Base-by-base conservation (phyloP, 805 yeast genomes). In the Ascoidea rubescens region DNA sequence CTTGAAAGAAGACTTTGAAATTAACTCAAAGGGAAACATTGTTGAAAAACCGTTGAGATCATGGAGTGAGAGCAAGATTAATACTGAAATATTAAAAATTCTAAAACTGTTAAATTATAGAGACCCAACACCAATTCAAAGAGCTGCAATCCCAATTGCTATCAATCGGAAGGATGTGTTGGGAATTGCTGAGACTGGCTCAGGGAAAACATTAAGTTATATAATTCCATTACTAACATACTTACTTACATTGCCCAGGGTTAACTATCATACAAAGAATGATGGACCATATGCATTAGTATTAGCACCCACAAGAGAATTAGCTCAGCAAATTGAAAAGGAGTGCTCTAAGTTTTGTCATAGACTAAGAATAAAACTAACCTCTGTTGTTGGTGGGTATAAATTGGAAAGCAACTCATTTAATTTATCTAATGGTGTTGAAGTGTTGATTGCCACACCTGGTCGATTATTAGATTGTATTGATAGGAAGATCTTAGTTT, bases 171-270 rank as follows among this genome's bases (percentile, higher is more conserved):
- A 78, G 30, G 96, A 91, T 63, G 71, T 87, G 1, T 72, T 90
- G 21, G 98, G 96, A 12, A 77, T 90, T n/a, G 97, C 98, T 0
- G 89, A 89, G 58, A 91, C 99, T 0, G 99, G 99, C 10, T 86
- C 96, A 1, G 99, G 99, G 59, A 91, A 93, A 63, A 91, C 99
- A 0, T 70, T 90, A 10, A 84, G 95, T 1, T 91, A 82, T 65
- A 63, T 86, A 8, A 65, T 91, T 1, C 98, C 99, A 0, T 66
- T 87, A 50, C 61, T 86, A 7, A 63, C 79, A 1, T 80, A 78
- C 56, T 68, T 84, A 14, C 56, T 66, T 67, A 75, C 64, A 60
- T 65, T 69, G 46, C 78, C 80, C 0, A 21, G 28, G 28, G 55
- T 62, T 14, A 72, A 77, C 43, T 72, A 70, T 53, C 56, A 58